Base-by-base conservation (phyloP, 1,139 yeast genomes). In the Blastobotrys serpentis region DNA sequence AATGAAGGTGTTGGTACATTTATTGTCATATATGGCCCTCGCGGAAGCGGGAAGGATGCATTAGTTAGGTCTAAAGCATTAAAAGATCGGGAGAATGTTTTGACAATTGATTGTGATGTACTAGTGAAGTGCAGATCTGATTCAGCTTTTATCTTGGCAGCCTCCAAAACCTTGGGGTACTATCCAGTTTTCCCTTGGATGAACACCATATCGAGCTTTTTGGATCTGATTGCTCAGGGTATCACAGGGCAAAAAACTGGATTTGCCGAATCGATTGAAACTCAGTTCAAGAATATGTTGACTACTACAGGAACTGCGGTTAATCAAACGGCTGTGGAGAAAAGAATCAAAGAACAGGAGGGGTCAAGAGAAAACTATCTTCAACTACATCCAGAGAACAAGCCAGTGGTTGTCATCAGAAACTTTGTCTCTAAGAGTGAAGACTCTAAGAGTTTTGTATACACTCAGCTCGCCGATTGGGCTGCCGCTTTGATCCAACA, bases 231-330 rank as follows among this genome's bases (percentile, higher is more conserved):
- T 48, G 86, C 86, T 13, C 96, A 88, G 64, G 92, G 97, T 48
- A 65, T 92, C 41, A 89, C 96, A 1, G 98, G 98, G 0, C 97
- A 89, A 65, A 88, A 88, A 61, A 84, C 96, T 1, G 98, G 98
- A 0, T 73, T 92, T 48, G 80, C 95, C 25, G 98, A 92, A 64
- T 74, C 88, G 1, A 82, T 82, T 52, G 98, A 92, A 56, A 73
- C 86, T 0, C 97, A 89, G 64, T 77, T 86, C 55, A 83, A 86
- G 65, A 83, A 84, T 56, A 90, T 92, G 81, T 75, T 92, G 42
- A 77, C 80, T 45, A 78, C 90, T 39, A 77, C 95, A 0, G 70
- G 84, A 17, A 80, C 79, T 58, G 90, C 96, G 0, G 74, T 92
- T 22, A 75, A 90, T 55, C 78, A 78, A 19, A 76, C 88, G 7